Evolutionary conservation across 177 flowering plant species (phyloP).

Genomic region (Vitis hybrid): DNA sequence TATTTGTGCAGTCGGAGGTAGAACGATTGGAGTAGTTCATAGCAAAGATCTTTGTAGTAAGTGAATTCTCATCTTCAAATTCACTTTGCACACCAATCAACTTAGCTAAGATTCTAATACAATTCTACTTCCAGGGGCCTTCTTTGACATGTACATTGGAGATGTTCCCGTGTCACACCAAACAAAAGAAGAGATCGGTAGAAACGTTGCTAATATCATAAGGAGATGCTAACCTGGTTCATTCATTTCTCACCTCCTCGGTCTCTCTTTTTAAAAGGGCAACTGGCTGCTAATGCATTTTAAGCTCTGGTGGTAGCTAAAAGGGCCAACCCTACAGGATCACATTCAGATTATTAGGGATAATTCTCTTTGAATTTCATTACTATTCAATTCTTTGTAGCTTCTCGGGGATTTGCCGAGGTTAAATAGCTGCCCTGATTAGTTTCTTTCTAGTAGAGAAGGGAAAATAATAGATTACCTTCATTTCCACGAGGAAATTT

Average conservation of each 20-base stretch:
- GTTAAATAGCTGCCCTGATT: too few species aligned
- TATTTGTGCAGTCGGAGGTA: constrained; percentile 78
- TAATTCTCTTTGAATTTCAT: too few species aligned
- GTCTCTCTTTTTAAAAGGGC: constrained; percentile 18
- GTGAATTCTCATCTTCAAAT: constrained; percentile 24
- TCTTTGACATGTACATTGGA: constrained; percentile 96
- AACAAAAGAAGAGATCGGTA: constrained; percentile 85
- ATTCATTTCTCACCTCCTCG: constrained; percentile 4
- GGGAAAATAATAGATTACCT: too few species aligned
- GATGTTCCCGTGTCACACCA: constrained; percentile 73
- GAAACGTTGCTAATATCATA: constrained; percentile 65
- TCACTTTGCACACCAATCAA: neutral
- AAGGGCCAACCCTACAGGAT: too few species aligned
- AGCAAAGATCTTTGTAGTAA: constrained; percentile 94
- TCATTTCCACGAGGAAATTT: too few species aligned
- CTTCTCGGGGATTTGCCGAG: too few species aligned
- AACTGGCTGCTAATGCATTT: constrained; percentile 5
- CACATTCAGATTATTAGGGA: too few species aligned
- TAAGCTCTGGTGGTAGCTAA: too few species aligned
- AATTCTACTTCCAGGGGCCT: constrained; percentile 60
- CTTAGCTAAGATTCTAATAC: neutral
- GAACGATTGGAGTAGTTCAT: constrained; percentile 72
- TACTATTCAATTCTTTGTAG: too few species aligned
- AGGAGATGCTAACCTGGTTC: constrained; percentile 46
- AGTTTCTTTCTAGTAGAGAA: too few species aligned